Base-by-base conservation (phyloP, 176 grass and related monocot genomes). In the Stipa capillata region DNA sequence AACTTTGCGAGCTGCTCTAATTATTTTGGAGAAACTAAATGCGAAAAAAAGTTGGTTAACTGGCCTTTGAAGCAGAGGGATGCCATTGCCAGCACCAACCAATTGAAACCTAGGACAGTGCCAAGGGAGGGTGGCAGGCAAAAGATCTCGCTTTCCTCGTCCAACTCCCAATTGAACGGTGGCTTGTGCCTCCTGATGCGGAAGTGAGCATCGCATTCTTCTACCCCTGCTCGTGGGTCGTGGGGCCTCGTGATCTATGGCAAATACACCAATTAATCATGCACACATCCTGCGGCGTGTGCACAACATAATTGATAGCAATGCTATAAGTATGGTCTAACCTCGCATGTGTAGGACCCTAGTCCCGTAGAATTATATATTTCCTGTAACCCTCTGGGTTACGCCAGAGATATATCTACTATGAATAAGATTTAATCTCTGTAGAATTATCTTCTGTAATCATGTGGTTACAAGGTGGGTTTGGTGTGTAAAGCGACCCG, bases 401-500 rank as follows among this genome's bases (percentile, higher is more conserved):
- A n/a, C n/a, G n/a, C n/a, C n/a, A n/a, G n/a, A n/a, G n/a, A n/a
- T n/a, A n/a, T n/a, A n/a, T n/a, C n/a, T n/a, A n/a, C n/a, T n/a
- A n/a, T n/a, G n/a, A n/a, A n/a, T n/a, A n/a, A n/a, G n/a, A n/a
- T n/a, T n/a, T n/a, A n/a, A n/a, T n/a, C n/a, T n/a, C n/a, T n/a
- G n/a, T n/a, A n/a, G n/a, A n/a, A n/a, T n/a, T n/a, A n/a, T n/a
- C n/a, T n/a, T n/a, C 15, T 66, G 57, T 64, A 43, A 57, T 32
- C 52, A 55, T 70, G 64, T 72, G 69, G 18, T 83, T 78, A 69
- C 11, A 20, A 5, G 43, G 7, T 32, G 70, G 63, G 53, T 82
- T 82, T 82, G 75, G 68, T 79, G 74, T 34, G 67, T 83, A 88
- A 88, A 84, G 73, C 79, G n/a, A 55, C 29, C 13, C 28, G 3